Evolutionary conservation across 768 basidiomycete genomes (phyloP), one percentile per base, ranked within the genome.

Genomic region (Pleurotus giganteus): DNA sequence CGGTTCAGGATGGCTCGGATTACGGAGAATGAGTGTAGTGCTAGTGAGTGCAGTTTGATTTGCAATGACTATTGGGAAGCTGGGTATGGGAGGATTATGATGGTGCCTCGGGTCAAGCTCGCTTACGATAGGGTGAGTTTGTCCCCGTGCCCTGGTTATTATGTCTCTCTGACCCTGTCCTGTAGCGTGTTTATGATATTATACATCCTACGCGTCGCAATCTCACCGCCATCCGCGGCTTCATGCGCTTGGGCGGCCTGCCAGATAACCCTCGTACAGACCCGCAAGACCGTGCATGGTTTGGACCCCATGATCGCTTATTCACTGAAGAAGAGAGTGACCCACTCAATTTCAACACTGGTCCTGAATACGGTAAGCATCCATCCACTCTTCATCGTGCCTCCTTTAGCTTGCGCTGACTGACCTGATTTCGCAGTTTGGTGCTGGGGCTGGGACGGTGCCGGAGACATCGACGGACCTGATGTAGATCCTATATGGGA

Each of bases 401-500:
- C 39, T 11, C 49, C 55, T 19, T 13, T 3, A 1, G 8, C 39
- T 41, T 21, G 52, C 12, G 26, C 11, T 21, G 27, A 17, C 54
- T 45, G 31, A 27, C 17, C 12, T 36, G 29, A 42, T 8, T 31
- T 57, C 45, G 36, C 64, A 97, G 96, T 98, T 11, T 98, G 96
- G 96, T 98, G 96, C 67, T 98, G 96, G 96, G 96, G 96, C 17
- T 99, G 96, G 96, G 96, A 99, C 64, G 96, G 96, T 12, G 96
- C 96, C 2, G 96, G 96, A 17, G 96, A 99, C 66, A 81, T 99
- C 21, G 96, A 98, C 60, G 96, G 95, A 39, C 96, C 96, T 0
- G 95, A 98, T 64, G 92, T 99, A 4, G 96, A 98, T 62, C 96
- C 96, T 4, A 89, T 99, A 52, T 99, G 96, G 96, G 96, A 98